phyloP scores from a whole-genome alignment of 23 red algal genomes.

The Gracilariopsis chorda region DNA sequence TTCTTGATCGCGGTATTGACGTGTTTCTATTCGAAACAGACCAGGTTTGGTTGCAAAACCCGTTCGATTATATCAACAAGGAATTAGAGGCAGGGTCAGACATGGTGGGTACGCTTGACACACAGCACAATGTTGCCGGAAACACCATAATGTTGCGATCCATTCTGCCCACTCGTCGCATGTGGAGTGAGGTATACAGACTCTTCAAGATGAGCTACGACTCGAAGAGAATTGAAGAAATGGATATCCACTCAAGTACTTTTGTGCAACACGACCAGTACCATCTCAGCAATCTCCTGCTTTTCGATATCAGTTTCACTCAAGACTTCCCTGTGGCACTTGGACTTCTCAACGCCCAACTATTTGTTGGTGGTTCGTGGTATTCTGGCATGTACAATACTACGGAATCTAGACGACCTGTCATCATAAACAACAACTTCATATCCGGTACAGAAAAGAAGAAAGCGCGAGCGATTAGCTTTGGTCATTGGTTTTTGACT shows the following conservation, averaged over 20 bases:
- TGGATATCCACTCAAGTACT: background rate
- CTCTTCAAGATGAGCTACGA: slow-evolving; percentile 48
- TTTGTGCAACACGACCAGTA: slow-evolving; percentile 72
- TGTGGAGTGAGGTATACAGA: slow-evolving; percentile 60
- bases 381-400: slow-evolving; percentile 57
- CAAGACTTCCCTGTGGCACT: slow-evolving; percentile 53
- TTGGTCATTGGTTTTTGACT: slow-evolving; percentile 77
- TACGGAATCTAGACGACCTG: slow-evolving; percentile 25
- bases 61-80: slow-evolving; percentile 35
- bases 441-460: slow-evolving; percentile 64
- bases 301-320: slow-evolving; percentile 22
- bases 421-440: slow-evolving; percentile 83
- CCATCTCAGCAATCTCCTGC: slow-evolving; percentile 37
- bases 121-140: slow-evolving; percentile 61
- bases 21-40: slow-evolving; percentile 76
- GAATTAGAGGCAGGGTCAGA: slow-evolving; percentile 41
- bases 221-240: background rate
- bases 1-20: slow-evolving; percentile 64
- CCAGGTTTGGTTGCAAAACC: slow-evolving; percentile 62
- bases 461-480: slow-evolving; percentile 2
- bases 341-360: slow-evolving; percentile 34
- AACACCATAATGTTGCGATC: slow-evolving; percentile 54
- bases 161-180: slow-evolving; percentile 14
- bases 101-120: slow-evolving; percentile 75
- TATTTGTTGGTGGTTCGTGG: slow-evolving; percentile 70